phyloP scores from a whole-genome alignment of 2,329 filamentous ascomycete species.

The Pezicula carpinea region DNA sequence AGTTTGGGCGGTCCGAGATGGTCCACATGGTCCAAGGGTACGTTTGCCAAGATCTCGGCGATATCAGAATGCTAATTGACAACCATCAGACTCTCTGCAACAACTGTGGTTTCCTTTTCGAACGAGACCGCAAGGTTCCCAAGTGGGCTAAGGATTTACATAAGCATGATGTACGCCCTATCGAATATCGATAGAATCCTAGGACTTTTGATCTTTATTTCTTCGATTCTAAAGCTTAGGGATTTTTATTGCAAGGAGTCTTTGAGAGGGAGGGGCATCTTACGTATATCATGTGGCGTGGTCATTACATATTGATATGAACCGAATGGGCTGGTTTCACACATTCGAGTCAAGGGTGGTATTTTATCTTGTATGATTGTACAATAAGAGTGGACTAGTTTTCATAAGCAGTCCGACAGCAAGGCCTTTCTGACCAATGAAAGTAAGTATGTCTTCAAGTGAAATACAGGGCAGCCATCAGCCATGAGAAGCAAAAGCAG shows the following conservation, averaged over 20 bases:
- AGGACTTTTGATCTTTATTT: slow-evolving; percentile 1
- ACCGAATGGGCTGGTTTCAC: background rate
- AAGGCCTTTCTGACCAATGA: too few species aligned
- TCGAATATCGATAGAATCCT: slow-evolving; percentile 23
- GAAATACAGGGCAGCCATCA: too few species aligned
- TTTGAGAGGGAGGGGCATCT: slow-evolving; percentile 7
- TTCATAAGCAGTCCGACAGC: slow-evolving; percentile 5
- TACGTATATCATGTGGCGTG: slow-evolving; percentile 9
- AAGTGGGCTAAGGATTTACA: slow-evolving; percentile 72
- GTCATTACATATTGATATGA: background rate
- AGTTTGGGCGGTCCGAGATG: slow-evolving; percentile 93
- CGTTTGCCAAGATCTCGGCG: slow-evolving; percentile 32
- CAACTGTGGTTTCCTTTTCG: slow-evolving; percentile 86
- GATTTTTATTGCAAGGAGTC: slow-evolving; percentile 12
- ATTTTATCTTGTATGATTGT: slow-evolving; percentile 2
- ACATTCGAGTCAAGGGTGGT: background rate
- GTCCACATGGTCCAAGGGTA: slow-evolving; percentile 78
- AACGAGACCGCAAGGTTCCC: slow-evolving; percentile 79
- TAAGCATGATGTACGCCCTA: slow-evolving; percentile 24
- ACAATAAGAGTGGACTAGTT: slow-evolving; percentile 8
- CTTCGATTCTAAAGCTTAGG: slow-evolving; percentile 3
- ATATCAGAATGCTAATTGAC: slow-evolving; percentile 19
- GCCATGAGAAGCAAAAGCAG: too few species aligned
- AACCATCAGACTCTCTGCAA: slow-evolving; percentile 67
- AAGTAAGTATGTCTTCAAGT: too few species aligned